phyloP scores from a whole-genome alignment of 495 filamentous ascomycete species.

The Trypethelium eluteriae region DNA sequence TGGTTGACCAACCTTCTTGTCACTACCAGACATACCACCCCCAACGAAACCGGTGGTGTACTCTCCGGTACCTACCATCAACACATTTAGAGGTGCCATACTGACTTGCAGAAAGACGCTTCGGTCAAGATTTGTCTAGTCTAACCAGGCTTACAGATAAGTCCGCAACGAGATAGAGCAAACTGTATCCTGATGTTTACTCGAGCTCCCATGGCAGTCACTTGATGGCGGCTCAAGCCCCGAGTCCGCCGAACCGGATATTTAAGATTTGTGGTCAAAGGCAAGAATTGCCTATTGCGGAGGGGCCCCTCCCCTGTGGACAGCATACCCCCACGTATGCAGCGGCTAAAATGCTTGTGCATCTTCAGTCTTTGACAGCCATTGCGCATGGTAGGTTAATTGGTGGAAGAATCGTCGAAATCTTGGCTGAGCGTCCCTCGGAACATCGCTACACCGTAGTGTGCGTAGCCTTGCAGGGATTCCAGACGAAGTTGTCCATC shows the following conservation, averaged over 20 bases:
- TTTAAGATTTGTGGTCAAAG: not conserved
- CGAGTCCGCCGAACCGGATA: conserved; percentile 9
- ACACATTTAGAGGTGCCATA: conserved; percentile 74
- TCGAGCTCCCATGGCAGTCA: not conserved
- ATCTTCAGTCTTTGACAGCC: not conserved
- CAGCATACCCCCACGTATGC: not conserved
- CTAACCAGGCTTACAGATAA: not conserved
- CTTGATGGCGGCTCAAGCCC: not conserved
- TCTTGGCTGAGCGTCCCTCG: not conserved
- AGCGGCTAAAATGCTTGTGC: conserved; percentile 6
- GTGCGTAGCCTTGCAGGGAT: not conserved
- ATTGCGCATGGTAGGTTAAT: not conserved
- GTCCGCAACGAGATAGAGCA: not conserved
- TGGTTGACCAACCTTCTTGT: conserved; percentile 49
- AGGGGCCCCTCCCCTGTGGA: not conserved
- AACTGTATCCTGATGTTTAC: not conserved
- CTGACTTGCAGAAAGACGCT: not conserved
- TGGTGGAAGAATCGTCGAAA: not conserved
- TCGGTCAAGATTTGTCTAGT: not conserved
- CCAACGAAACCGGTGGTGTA: conserved; percentile 91
- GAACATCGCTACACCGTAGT: not conserved
- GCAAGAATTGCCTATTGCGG: not conserved
- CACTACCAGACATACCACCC: conserved; percentile 64
- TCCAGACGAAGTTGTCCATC: not conserved
- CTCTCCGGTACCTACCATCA: conserved; percentile 94